Evolutionary conservation across 1,284 basidiomycete genomes (phyloP).

Genomic region (Pascua sp.): DNA sequence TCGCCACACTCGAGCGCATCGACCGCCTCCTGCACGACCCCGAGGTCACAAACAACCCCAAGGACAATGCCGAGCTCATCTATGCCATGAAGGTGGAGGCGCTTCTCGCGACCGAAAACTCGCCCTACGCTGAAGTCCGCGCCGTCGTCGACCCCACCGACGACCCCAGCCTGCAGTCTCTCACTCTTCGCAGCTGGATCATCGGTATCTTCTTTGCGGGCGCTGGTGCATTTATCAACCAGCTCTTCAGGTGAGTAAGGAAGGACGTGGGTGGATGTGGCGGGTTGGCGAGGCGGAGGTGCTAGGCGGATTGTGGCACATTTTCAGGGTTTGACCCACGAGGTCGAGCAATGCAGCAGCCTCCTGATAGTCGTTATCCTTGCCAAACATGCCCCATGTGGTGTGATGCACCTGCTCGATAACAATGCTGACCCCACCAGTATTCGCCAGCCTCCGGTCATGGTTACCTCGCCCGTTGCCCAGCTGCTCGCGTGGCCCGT

Average conservation of each 20-base stretch:
- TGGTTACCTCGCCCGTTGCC: constrained; percentile 30
- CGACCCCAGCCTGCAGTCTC: constrained; percentile 71
- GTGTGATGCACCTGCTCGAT: constrained; percentile 59
- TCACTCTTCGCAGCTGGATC: constrained; percentile 78
- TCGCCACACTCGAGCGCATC: constrained; percentile 19
- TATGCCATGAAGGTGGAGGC: constrained; percentile 38
- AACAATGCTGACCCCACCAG: neutral
- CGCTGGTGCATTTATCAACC: constrained; percentile 66
- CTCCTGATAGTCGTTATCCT: too few species aligned
- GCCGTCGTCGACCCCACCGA: constrained; percentile 75
- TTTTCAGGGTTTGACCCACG: too few species aligned
- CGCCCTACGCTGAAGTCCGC: constrained; percentile 83
- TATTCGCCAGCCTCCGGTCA: constrained; percentile 38
- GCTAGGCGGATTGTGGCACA: too few species aligned
- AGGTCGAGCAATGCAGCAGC: too few species aligned
- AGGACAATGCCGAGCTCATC: constrained; percentile 25
- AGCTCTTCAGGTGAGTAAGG: constrained; percentile 50
- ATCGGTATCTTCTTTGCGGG: constrained; percentile 55
- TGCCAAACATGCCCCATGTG: constrained; percentile 13
- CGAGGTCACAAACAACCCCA: constrained; percentile 23
- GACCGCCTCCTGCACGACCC: constrained; percentile 25
- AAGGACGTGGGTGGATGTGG: too few species aligned
- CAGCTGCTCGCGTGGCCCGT: constrained; percentile 27
- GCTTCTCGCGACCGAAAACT: constrained; percentile 49
- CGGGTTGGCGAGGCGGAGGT: too few species aligned